These are phyloP conservation scores for Colletotrichum sp. DNA, from an alignment of 2,329 filamentous ascomycete species.

Conservation along the genomic window DNA sequence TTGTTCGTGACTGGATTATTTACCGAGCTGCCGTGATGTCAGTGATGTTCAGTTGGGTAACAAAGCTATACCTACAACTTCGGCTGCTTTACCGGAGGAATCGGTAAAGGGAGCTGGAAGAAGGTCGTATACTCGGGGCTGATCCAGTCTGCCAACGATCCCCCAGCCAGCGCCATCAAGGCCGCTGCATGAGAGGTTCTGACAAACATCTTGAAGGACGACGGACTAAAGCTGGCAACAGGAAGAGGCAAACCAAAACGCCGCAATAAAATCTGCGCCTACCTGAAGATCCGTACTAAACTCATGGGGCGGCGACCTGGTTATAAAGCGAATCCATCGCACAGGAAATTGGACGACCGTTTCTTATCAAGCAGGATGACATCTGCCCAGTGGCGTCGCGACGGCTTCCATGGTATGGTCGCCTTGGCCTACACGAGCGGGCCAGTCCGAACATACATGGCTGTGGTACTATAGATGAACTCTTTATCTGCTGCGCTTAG, in stretches of 20 bases:
- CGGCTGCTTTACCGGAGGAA: not conserved
- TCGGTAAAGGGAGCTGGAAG: not conserved
- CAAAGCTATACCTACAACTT: not conserved
- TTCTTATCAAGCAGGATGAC: not conserved
- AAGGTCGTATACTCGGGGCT: not conserved
- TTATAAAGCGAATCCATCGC: not conserved
- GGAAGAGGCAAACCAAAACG: not conserved
- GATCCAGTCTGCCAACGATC: not conserved
- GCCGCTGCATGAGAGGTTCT: not conserved
- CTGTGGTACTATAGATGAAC: not conserved
- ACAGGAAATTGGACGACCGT: not conserved
- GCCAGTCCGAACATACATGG: not conserved
- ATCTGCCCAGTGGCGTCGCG: not conserved
- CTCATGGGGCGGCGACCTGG: not conserved
- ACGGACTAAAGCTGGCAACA: not conserved
- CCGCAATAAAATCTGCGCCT: not conserved
- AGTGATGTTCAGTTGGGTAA: not conserved
- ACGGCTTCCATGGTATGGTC: not conserved
- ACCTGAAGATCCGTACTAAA: not conserved
- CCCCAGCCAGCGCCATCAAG: not conserved
- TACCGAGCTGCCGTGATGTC: conserved; percentile 14
- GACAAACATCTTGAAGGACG: not conserved
- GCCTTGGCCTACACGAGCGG: not conserved
- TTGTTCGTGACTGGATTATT: not conserved
- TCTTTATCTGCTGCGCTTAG: not conserved